These are phyloP conservation scores for Candida krabiensis DNA, from an alignment of 805 yeast species.

Conservation along the genomic window DNA sequence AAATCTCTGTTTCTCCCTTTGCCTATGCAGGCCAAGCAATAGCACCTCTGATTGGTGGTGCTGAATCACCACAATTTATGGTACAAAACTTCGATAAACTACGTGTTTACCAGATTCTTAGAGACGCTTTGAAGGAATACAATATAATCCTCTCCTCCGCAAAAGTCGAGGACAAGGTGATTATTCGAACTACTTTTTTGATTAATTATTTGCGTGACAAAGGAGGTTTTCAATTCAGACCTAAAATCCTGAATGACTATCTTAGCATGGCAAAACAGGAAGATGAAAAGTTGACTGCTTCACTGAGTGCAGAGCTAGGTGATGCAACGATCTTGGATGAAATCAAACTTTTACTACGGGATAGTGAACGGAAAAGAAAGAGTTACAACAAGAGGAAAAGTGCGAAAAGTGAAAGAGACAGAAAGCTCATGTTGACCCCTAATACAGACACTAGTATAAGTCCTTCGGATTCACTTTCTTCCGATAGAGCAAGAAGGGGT, in stretches of 20 bases:
- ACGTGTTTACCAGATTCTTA: slow-evolving; percentile 14
- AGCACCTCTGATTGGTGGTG: neutral
- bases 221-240: slow-evolving; percentile 20
- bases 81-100: slow-evolving; percentile 8
- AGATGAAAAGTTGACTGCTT: slow-evolving; percentile 11
- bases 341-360: slow-evolving; percentile 23
- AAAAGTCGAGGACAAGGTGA: slow-evolving; percentile 17
- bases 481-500: slow-evolving; percentile 4
- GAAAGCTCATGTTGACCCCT: slow-evolving; percentile 7
- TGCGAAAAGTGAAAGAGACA: slow-evolving; percentile 10
- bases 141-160: slow-evolving; percentile 19
- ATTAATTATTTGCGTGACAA: slow-evolving; percentile 19
- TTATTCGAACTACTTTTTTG: slow-evolving; percentile 28
- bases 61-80: neutral
- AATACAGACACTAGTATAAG: slow-evolving; percentile 9
- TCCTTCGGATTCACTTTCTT: slow-evolving; percentile 5
- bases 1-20: neutral
- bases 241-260: slow-evolving; percentile 27
- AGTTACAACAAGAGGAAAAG: slow-evolving; percentile 26
- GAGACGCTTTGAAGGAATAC: slow-evolving; percentile 27
- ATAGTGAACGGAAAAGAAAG: slow-evolving; percentile 28
- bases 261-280: slow-evolving; percentile 25
- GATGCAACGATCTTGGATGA: slow-evolving; percentile 15
- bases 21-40: neutral
- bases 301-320: slow-evolving; percentile 14